phyloP scores from a whole-genome alignment of 768 basidiomycete genomes.

The Tulasnella sp. region DNA sequence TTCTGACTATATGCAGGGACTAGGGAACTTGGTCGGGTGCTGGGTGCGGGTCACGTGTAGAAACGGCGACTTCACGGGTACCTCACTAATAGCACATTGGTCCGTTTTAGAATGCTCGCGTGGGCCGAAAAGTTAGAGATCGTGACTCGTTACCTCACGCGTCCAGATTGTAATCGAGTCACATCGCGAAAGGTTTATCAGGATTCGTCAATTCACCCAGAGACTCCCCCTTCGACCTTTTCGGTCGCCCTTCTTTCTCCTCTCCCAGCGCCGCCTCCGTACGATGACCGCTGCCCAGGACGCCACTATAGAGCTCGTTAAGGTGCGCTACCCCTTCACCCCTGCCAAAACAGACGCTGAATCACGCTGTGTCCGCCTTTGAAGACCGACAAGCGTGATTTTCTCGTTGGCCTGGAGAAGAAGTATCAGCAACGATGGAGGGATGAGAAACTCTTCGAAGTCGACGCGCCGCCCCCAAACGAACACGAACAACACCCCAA shows the following conservation, averaged over 20 bases:
- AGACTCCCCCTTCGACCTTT: not conserved
- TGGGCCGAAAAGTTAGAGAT: not conserved
- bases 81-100: too few species aligned
- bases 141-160: not conserved
- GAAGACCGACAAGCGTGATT: conserved; percentile 90
- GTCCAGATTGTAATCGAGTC: not conserved
- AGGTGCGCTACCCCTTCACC: conserved; percentile 14
- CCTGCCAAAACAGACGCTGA: not conserved
- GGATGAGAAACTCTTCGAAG: conserved; percentile 66
- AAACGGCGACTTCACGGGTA: too few species aligned
- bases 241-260: not conserved
- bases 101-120: too few species aligned
- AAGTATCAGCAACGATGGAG: conserved; percentile 77
- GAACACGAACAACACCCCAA: conserved; percentile 75
- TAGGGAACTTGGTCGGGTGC: too few species aligned
- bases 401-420: conserved; percentile 68
- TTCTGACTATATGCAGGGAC: too few species aligned
- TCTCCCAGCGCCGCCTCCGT: not conserved
- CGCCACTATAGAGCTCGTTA: conserved; percentile 21
- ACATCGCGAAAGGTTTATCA: conserved; percentile 4
- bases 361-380: not conserved
- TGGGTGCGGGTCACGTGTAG: too few species aligned
- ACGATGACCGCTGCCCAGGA: conserved; percentile 7
- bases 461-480: conserved; percentile 53
- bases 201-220: conserved; percentile 9